Evolutionary conservation across 1,284 basidiomycete genomes (phyloP), one percentile per base, ranked within the genome.

Genomic region (Ceratobasidium sp.): DNA sequence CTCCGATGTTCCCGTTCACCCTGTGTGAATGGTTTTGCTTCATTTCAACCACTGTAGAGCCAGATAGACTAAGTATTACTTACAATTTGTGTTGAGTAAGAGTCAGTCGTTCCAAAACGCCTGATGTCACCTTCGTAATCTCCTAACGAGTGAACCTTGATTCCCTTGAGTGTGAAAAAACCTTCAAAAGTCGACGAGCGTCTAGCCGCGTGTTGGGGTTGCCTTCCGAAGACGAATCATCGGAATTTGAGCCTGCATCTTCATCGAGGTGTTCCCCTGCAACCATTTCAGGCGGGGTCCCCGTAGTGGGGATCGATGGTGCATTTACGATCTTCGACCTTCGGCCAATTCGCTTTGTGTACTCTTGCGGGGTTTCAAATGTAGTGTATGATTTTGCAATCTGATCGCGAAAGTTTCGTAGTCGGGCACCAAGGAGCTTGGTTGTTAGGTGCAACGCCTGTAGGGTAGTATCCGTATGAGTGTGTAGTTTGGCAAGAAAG

Each of bases 121-220:
- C 65, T 68, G 31, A 81, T 81, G 1, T 73, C 70, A 2, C 12
- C 25, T 1, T 71, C 71, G 49, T 80, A 80, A 49, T 82, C 78
- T 0, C 77, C 78, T 2, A 80, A 70, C 0, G 77, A 73, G 73
- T 81, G 80, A 54, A 75, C 74, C 70, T 81, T 81, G 55, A 69
- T 74, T 2, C 73, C 76, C 3, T 62, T 34, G 5, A 76, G 60
- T 62, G 73, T 75, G 53, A 74, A 72, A 78, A 73, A 1, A 22
- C 20, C 20, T 71, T 60, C 20, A 34, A 8, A 34, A 25, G 53
- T 32, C 4, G 43, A 20, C 13, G 38, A 34, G 10, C 32, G 27
- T 29, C 1, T 35, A 38, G 38, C 10, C 13, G n/a, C n/a, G n/a
- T n/a, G n/a, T n/a, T n/a, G n/a, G n/a, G n/a, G n/a, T n/a, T n/a